These are phyloP conservation scores for Zygosaccharomyces sapae DNA, from an alignment of 1,139 yeast species.

Conservation along the genomic window DNA sequence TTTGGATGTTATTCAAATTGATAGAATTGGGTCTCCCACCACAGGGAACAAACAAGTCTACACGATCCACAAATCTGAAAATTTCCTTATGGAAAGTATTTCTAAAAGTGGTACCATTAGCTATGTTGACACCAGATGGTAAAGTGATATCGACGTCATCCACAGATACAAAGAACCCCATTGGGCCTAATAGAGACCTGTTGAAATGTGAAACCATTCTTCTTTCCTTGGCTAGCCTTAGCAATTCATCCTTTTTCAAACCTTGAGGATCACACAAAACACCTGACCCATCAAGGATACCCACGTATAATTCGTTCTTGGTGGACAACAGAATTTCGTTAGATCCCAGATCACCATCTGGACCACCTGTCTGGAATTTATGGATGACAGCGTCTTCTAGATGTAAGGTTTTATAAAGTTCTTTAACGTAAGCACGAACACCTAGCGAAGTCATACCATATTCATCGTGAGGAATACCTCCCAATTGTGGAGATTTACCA, in stretches of 20 bases:
- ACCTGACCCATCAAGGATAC: constrained; percentile 93
- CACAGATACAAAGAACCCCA: constrained; percentile 79
- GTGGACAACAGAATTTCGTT: constrained; percentile 85
- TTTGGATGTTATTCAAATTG: constrained; percentile 76
- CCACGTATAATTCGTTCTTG: constrained; percentile 73
- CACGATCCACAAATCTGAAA: constrained; percentile 61
- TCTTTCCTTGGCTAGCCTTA: constrained; percentile 74
- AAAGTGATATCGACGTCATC: constrained; percentile 77
- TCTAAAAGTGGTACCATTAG: constrained; percentile 89
- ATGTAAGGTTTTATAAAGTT: constrained; percentile 75
- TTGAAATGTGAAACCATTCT: constrained; percentile 72
- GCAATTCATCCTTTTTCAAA: constrained; percentile 70
- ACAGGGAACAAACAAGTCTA: constrained; percentile 90
- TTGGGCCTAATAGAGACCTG: constrained; percentile 56
- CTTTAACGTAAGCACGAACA: constrained; percentile 87
- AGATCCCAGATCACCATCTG: constrained; percentile 97
- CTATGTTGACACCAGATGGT: constrained; percentile 69
- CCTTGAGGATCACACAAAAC: constrained; percentile 91
- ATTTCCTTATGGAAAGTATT: constrained; percentile 81
- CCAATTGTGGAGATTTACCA: constrained; percentile 86
- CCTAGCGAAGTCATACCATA: constrained; percentile 97
- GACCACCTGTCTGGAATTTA: constrained; percentile 97
- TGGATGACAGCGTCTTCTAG: constrained; percentile 57
- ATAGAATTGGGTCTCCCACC: constrained; percentile 99
- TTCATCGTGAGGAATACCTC: constrained; percentile 98